Percentiles rank a stretch among this genome's conserved stretches.
Conservation (phyloP, 352 stramenopile species). For the Pythium phragmiticola region DNA sequence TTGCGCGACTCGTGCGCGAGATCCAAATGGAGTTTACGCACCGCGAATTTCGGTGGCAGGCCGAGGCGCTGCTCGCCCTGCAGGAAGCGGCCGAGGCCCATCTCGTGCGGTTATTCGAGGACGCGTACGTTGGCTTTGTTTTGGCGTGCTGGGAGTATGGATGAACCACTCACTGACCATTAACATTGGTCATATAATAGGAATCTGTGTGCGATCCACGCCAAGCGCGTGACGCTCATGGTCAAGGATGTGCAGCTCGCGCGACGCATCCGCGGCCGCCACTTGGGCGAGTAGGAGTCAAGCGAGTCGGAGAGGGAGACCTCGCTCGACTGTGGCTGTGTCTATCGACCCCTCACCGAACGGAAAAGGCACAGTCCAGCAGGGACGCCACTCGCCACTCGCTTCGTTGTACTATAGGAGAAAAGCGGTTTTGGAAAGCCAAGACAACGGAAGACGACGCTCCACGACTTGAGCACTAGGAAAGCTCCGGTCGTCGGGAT, state of each 20-base stretch:
- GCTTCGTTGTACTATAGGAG: constrained; percentile 16
- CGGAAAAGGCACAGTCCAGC: too few relatives aligned
- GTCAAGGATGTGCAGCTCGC: constrained; percentile 93
- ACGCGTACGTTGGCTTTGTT: constrained; percentile 59
- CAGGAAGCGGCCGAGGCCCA: constrained; percentile 95
- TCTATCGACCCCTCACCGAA: not conserved
- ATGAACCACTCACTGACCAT: not conserved
- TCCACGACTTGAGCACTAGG: too few relatives aligned
- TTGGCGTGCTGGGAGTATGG: not conserved
- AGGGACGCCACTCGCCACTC: too few relatives aligned
- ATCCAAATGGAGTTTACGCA: constrained; percentile 89
- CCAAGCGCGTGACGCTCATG: constrained; percentile 95
- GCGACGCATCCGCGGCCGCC: constrained; percentile 89
- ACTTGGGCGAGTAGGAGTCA: constrained; percentile 41
- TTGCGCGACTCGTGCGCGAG: constrained; percentile 94
- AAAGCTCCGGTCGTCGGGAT: too few relatives aligned
- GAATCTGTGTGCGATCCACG: constrained; percentile 95
- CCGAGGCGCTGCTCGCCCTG: constrained; percentile 89
- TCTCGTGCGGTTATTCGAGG: constrained; percentile 95
- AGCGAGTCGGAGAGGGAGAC: not conserved
- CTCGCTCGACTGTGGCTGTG: not conserved
- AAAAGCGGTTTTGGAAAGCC: not conserved
- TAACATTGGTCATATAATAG: constrained; percentile 29
- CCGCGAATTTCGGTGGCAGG: constrained; percentile 88
- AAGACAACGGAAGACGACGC: not conserved